Evolutionary conservation across 1,284 basidiomycete genomes (phyloP), one percentile per base, ranked within the genome.

Genomic region (Fomitopsis pinicola): DNA sequence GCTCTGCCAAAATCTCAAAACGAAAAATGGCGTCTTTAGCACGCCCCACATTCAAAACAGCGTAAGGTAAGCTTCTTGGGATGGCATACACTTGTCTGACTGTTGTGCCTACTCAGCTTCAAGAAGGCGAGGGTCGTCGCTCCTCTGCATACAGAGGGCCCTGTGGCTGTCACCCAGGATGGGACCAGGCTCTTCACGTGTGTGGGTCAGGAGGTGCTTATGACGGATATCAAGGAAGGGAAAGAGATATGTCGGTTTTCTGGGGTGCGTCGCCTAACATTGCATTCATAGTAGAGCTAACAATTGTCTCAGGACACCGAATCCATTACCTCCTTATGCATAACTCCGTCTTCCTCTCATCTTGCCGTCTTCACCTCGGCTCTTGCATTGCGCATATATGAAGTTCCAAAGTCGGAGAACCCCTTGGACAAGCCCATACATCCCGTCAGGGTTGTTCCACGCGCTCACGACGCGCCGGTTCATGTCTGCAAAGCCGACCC

Each of bases 381-480:
- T 1, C 79, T 88, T 9, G 83, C 87, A n/a, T 79, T 93, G 42
- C 82, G 83, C 46, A 77, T 91, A 60, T 89, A 86, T 66, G 84
- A 88, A 59, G 73, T 92, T 8, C 87, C 87, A 7, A 68, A 69
- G 12, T 71, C 76, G 17, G 70, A 72, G n/a, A 71, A 76, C 3
- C 73, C 81, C 15, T 73, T 82, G 30, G 72, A 77, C 42, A 84
- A 82, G 42, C 74, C 77, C 19, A 72, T 91, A 12, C 81, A 82
- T 46, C 87, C 92, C 26, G 80, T 84, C 17, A 88, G 95, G 58
- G 85, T 89, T 38, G 80, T 97, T 38, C 77, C 93, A 5, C 89
- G 87, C 66, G 92, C 95, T 1, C 96, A 98, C 70, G 90, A 94
- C 58, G 92, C 95, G 5, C 97, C 97, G 19, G 91, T 98, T 54